Base-by-base conservation (phyloP, 2,329 filamentous ascomycete genomes). In the Diaporthe nobilis region DNA sequence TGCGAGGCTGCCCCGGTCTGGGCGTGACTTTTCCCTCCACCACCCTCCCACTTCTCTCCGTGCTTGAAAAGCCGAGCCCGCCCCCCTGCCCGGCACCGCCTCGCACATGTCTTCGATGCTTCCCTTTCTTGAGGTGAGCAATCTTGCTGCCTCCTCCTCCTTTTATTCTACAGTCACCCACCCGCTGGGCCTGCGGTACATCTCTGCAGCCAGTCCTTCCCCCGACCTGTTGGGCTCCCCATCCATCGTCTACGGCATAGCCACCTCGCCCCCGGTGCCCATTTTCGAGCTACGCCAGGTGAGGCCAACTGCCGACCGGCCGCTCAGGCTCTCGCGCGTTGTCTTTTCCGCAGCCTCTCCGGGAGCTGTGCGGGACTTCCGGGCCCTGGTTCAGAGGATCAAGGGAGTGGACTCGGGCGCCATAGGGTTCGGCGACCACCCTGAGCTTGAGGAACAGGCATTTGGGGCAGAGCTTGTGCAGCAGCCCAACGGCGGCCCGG, bases 111-210 rank as follows among this genome's bases (percentile, higher is more conserved):
- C 82, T 72, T 82, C 82, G 78, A 86, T 86, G 82, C 81, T 88
- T 77, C 89, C 90, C 67, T 87, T 87, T 78, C 81, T 92, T 78
- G 87, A 91, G 81, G 95, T 98, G 81, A 92, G 92, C 77, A 92
- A 96, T 83, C 91, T 98, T 72, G 91, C 95, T 73, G 91, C 92
- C 49, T 94, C 95, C 4, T 92, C 93, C 68, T 97, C 95, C 10
- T 98, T 97, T 87, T 98, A 95, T 84, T 90, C 95, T 31, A 90
- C 94, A 77, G 89, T 95, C 78, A 89, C 95, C 10, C 94, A 96
- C 79, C 93, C 94, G 4, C 88, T 98, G 31, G 94, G 94, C 51
- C 92, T 97, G 77, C 90, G 90, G 77, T 97, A 92, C 82, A 89
- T 95, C 77, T 85, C 84, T 68, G 81, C 85, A 61, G 82, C 76